Base-by-base conservation (phyloP, 345 rosid species). In the Bretschneidera sinensis region DNA sequence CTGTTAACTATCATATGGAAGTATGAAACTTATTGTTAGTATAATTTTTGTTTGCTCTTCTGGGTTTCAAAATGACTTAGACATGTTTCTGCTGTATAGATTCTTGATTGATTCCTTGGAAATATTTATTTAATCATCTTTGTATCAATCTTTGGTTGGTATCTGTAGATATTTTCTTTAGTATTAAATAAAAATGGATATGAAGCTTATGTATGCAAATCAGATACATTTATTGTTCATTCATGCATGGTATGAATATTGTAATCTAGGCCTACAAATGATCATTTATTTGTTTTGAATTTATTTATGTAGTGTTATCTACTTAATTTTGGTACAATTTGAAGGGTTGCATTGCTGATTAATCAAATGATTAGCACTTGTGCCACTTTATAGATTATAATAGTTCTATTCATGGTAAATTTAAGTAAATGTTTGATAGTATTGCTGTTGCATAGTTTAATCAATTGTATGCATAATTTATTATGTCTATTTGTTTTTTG, bases 241-340 rank as follows among this genome's bases (percentile, higher is more conserved):
- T 68, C 68, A 68, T 74, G 73, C 84, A 68, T 74, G 69, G 21
- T 17, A 19, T 56, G 23, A 16, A 53, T 43, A 47, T 58, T 68
- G 21, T 53, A 43, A 24, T 47, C 24, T 66, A 75, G 74, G 18
- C 69, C 81, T 79, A 61, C 71, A 9, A 20, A 21, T 43, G 48
- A 57, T 61, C 24, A 23, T 48, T 50, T 54, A 34, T 71, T 70
- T 25, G 21, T 51, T 48, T 39, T 39, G 2, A 39, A 39, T 28
- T 28, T 3, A 28, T 2, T 28, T 28, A 28, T 28, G n/a, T n/a
- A n/a, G n/a, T n/a, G n/a, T n/a, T n/a, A n/a, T n/a, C n/a, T n/a
- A n/a, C n/a, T n/a, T n/a, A n/a, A n/a, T n/a, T n/a, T 28, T 3
- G 33, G 33, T 28, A 8, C 33, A 28, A 28, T 8, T 28, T 28